These are phyloP conservation scores for Erigeron canadensis DNA, from an alignment of 129 eudicot species.

Conservation along the genomic window DNA sequence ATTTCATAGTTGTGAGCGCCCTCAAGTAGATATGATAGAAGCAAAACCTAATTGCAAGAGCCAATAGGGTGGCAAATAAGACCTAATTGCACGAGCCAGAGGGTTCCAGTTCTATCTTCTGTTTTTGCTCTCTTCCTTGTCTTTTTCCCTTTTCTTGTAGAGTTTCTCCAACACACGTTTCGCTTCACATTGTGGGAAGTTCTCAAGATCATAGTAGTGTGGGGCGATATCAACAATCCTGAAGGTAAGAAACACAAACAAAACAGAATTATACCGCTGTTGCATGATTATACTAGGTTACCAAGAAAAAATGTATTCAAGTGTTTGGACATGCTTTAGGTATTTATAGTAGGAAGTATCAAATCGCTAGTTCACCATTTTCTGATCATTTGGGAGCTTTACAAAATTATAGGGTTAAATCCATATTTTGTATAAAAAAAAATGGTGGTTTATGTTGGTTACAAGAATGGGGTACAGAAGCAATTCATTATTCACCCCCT, in stretches of 20 bases:
- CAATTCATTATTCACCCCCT: too few species aligned
- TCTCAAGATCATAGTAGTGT: conserved; percentile 76
- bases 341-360: too few species aligned
- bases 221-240: conserved; percentile 94
- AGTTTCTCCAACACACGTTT: conserved; percentile 83
- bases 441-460: too few species aligned
- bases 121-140: conserved; percentile 60
- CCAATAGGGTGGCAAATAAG: background rate
- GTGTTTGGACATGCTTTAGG: too few species aligned
- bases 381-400: too few species aligned
- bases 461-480: too few species aligned
- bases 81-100: conserved; percentile 3
- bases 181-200: conserved; percentile 95
- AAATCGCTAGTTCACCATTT: too few species aligned
- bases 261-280: background rate
- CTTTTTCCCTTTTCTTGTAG: conserved; percentile 77
- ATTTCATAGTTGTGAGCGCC: conserved; percentile 6
- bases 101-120: conserved; percentile 20
- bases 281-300: background rate
- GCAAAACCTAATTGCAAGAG: background rate
- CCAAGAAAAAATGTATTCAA: too few species aligned
- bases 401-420: too few species aligned
- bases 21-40: background rate
- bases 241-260: conserved; percentile 9
- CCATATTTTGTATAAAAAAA: too few species aligned